These are phyloP conservation scores for Termitomyces sp. DNA, from an alignment of 768 basidiomycete genomes.

Conservation along the genomic window DNA sequence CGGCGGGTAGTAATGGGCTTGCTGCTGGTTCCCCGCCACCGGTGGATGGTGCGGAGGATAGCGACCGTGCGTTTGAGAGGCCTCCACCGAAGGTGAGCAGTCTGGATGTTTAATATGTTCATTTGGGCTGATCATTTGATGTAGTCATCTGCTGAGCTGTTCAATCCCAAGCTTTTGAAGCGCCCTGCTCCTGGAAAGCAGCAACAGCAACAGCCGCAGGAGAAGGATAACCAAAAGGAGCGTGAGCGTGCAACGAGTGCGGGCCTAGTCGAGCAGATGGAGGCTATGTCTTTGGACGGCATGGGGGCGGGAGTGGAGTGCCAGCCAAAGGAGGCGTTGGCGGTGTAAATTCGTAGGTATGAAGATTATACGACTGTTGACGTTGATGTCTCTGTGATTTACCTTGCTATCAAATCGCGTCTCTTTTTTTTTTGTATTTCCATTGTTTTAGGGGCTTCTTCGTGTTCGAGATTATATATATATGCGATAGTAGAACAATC, in stretches of 20 bases:
- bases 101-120: not conserved
- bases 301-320: conserved; percentile 15
- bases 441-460: conserved; percentile 12
- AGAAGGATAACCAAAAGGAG: conserved; percentile 23
- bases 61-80: conserved; percentile 46
- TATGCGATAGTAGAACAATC: no score
- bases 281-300: conserved; percentile 33
- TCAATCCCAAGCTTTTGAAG: conserved; percentile 33
- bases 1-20: conserved; percentile 5
- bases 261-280: conserved; percentile 34
- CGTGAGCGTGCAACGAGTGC: not conserved
- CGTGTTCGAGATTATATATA: not conserved
- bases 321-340: conserved; percentile 2
- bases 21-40: not conserved
- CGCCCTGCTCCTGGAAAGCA: conserved; percentile 24
- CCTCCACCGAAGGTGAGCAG: conserved; percentile 43
- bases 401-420: conserved; percentile 19
- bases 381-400: conserved; percentile 12
- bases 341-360: conserved; percentile 1
- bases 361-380: not conserved
- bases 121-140: not conserved
- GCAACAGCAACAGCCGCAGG: conserved; percentile 14
- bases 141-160: conserved; percentile 34
- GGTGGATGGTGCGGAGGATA: conserved; percentile 29
- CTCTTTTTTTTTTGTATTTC: conserved; percentile 1